Evolutionary conservation across 2,329 filamentous ascomycete genomes (phyloP), one percentile per base, ranked within the genome.

Genomic region (Hymenoscyphus fructigenus): DNA sequence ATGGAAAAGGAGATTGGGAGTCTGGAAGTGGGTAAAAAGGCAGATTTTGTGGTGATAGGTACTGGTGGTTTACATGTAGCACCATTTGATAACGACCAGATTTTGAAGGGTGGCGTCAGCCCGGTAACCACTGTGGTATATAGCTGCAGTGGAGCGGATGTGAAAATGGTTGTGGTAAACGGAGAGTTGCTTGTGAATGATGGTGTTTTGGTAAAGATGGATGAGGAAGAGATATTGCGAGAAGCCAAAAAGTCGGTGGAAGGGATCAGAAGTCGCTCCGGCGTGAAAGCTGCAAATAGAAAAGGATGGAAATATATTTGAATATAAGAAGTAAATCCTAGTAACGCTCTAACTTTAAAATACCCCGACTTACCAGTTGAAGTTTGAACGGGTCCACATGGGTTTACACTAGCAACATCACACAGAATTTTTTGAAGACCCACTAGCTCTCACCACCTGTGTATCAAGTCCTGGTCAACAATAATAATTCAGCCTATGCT

Each of bases 41-140:
- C 87, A 0, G 86, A 89, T 68, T 85, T 89, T 62, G 82, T 84
- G 20, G 76, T 84, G 1, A 76, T 84, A 53, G 79, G 85, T 64
- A 65, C 66, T 2, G 57, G 61, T 29, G 57, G 60, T 2, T 55
- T 70, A 34, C 58, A 65, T 62, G 60, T 69, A 28, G 76, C 77
- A 65, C 79, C 79, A 1, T 81, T 76, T 74, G 76, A 78, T 57
- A 74, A 76, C 32, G 65, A 62, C 2, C 70, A 76, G 57, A 64
- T 76, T 23, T n/a, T 60, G 36, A 71, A 67, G 5, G 76, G 75
- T 14, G 77, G 77, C 0, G 65, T 77, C 1, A 76, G 76, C 64
- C 76, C 79, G 0, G 73, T 79, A n/a, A 79, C 77, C 44, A 71
- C 74, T 1, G 72, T 79, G 17, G 72, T 73, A 1, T 66, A 69